These are phyloP conservation scores for Eucalyptus polyanthemos DNA, from an alignment of 345 rosid species.

Conservation along the genomic window DNA sequence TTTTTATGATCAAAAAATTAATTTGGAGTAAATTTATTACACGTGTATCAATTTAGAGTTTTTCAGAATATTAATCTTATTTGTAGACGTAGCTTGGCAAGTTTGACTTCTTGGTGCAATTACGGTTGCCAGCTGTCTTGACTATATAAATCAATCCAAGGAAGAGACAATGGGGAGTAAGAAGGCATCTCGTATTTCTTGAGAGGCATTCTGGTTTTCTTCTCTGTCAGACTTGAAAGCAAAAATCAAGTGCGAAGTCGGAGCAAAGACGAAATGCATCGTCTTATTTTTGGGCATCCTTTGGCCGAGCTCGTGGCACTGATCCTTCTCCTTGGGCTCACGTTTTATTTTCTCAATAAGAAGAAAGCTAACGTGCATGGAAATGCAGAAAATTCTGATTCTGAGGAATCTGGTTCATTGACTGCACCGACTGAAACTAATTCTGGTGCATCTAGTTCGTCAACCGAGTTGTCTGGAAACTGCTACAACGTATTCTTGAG, in stretches of 20 bases:
- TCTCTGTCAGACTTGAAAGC: background rate
- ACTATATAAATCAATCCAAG: too few relatives aligned
- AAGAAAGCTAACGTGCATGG: background rate
- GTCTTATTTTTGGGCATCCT: background rate
- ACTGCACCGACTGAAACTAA: background rate
- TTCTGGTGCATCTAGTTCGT: background rate
- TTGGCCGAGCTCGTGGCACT: background rate
- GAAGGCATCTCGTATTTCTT: background rate
- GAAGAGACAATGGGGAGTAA: too few relatives aligned
- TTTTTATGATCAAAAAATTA: too few relatives aligned
- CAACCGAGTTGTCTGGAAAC: fast-evolving
- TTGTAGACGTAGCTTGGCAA: fast-evolving
- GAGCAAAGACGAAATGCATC: background rate
- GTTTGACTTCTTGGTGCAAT: too few relatives aligned
- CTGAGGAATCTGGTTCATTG: fast-evolving
- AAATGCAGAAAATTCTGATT: background rate
- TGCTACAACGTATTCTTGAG: fast-evolving
- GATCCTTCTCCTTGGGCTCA: background rate
- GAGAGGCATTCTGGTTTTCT: background rate
- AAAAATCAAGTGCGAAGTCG: background rate
- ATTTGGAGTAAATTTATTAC: too few relatives aligned
- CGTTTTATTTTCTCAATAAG: background rate
- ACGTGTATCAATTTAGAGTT: too few relatives aligned
- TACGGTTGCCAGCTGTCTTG: too few relatives aligned
- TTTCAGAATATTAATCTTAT: background rate